phyloP scores from a whole-genome alignment of 306 rosid genomes.

The Cucurbita pepo region DNA sequence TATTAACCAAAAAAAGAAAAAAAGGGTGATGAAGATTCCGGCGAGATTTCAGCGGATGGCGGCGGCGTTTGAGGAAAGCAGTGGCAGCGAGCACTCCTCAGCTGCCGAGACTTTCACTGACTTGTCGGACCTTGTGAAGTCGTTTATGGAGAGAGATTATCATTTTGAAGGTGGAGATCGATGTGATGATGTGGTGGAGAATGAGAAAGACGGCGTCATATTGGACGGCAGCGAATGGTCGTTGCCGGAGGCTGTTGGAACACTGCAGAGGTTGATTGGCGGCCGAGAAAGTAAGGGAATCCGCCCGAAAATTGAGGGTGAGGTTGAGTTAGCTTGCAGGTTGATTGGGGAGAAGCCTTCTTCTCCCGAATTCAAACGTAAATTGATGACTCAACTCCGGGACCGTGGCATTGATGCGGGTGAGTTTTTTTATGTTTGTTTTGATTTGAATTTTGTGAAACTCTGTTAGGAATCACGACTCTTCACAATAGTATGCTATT shows the following conservation, averaged over 20 bases:
- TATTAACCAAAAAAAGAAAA: neutral
- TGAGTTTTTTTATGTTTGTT: neutral
- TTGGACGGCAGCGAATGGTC: conserved; percentile 9
- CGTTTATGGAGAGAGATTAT: conserved; percentile 47
- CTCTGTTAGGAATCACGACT: no score
- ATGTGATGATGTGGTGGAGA: neutral
- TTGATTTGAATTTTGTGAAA: neutral
- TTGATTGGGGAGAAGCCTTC: conserved; percentile 15
- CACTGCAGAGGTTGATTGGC: conserved; percentile 20
- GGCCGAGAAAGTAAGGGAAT: conserved; percentile 4
- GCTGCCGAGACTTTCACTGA: conserved; percentile 42
- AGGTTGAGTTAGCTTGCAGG: conserved; percentile 21
- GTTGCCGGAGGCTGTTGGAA: conserved; percentile 25
- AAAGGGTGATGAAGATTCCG: conserved; percentile 24
- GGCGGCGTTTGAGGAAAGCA: conserved; percentile 69
- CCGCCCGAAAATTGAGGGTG: conserved; percentile 22
- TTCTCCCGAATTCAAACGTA: conserved; percentile 37
- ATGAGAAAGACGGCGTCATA: conserved; percentile 12
- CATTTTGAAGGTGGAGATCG: neutral
- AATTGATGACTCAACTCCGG: conserved; percentile 45
- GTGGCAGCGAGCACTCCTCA: conserved; percentile 79
- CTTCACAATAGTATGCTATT: no score
- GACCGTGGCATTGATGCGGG: conserved; percentile 70
- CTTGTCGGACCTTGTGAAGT: conserved; percentile 63
- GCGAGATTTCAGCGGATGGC: conserved; percentile 52